Evolutionary conservation across 2,329 filamentous ascomycete genomes (phyloP), one percentile per base, ranked within the genome.

Genomic region (Aspergillus thermomutatus): DNA sequence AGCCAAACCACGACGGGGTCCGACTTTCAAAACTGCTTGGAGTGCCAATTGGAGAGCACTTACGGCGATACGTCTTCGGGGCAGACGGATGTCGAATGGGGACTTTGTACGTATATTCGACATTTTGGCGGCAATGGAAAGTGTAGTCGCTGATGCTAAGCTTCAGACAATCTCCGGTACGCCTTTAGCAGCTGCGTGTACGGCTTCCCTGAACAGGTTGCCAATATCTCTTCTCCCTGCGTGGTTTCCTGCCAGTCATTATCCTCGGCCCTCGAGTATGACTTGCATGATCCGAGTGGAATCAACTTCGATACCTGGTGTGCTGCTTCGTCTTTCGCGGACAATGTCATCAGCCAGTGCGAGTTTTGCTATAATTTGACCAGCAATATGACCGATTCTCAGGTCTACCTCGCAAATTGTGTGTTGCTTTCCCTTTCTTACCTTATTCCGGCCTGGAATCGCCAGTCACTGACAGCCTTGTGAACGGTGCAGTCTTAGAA

Each of bases 51-150:
- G 60, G 60, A 71, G 23, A 79, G 77, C 54, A 69, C 66, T 4
- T 76, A 71, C 54, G 60, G 65, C 19, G 68, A 76, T 59, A 52
- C 60, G 2, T 48, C 47, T 1, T 69, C 67, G 1, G 73, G 72
- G 25, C 69, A 77, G 56, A 71, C 77, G 19, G 77, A 80, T 61
- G 73, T 79, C 9, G 65, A 74, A 60, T 80, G 75, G 77, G 77
- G 72, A 40, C 65, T 80, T 47, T 77, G 77, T 80, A 75, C 60
- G 76, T 64, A 28, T 40, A n/a, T 11, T n/a, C 23, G 23, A 23
- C 11, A 14, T 56, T 21, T 46, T 41, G 7, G 17, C 21, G 5
- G 19, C 40, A 25, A 7, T 31, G 21, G 19, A 41, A 14, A 4
- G n/a, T 7, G n/a, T 8, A 40, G 37, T 25, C 26, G 17, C 49